Percentiles rank a stretch among this genome's conserved stretches.
Conservation (phyloP, 129 eudicot genomes). For the Solidago caesia region DNA sequence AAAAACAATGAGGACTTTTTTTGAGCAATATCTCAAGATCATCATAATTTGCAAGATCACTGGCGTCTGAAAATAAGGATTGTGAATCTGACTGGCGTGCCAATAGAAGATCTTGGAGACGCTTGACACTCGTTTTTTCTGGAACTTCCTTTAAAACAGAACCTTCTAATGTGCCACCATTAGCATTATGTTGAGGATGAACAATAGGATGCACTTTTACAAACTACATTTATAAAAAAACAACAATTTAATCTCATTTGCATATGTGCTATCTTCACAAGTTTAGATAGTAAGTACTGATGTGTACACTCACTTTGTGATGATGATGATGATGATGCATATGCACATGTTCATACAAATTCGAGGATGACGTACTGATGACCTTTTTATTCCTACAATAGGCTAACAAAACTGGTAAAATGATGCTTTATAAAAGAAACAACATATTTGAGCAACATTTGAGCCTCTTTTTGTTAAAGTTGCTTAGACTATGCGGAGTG, state of each 20-base stretch:
- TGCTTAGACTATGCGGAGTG: no score
- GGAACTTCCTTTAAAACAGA: constrained; percentile 26
- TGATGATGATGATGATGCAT: constrained; percentile 21
- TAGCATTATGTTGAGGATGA: constrained; percentile 36
- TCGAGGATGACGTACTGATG: constrained; percentile 34
- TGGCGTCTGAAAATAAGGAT: constrained; percentile 35
- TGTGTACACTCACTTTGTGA: constrained; percentile 42
- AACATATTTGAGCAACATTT: no score
- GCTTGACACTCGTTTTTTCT: constrained; percentile 40
- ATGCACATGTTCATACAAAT: constrained; percentile 20
- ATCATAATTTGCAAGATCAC: constrained; percentile 33
- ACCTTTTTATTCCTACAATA: constrained; percentile 38
- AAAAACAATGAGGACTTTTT: background rate
- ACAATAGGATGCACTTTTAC: constrained; percentile 48
- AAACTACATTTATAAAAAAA: constrained; percentile 32
- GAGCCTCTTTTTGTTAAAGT: no score
- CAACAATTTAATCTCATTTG: constrained; percentile 4
- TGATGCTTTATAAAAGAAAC: background rate
- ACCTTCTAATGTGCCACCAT: constrained; percentile 30
- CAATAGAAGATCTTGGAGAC: constrained; percentile 60
- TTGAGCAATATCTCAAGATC: constrained; percentile 45
- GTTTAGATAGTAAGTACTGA: background rate
- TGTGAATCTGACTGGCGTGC: constrained; percentile 62
- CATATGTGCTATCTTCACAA: background rate
- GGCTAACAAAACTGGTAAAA: constrained; percentile 5